phyloP scores from a whole-genome alignment of 768 basidiomycete genomes.

The Rhizopogon rudus region DNA sequence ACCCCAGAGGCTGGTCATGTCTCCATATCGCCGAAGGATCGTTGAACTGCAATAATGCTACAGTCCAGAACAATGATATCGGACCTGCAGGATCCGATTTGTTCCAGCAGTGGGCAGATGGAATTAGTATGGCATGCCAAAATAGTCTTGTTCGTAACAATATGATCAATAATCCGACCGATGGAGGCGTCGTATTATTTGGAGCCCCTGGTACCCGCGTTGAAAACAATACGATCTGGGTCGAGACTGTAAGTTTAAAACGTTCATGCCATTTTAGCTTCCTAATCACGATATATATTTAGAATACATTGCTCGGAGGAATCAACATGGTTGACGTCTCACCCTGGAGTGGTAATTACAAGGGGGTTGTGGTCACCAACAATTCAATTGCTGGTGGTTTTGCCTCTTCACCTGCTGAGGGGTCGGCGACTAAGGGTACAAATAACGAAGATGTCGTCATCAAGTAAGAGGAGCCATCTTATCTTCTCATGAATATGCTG shows the following conservation, averaged over 20 bases:
- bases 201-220: conserved; percentile 69
- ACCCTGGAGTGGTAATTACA: conserved; percentile 65
- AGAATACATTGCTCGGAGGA: conserved; percentile 70
- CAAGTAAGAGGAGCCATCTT: conserved; percentile 44
- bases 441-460: conserved; percentile 59
- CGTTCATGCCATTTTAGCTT: background rate
- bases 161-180: conserved; percentile 66
- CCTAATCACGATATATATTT: background rate
- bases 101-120: conserved; percentile 78
- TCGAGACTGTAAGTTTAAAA: conserved; percentile 47
- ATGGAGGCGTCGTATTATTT: conserved; percentile 77
- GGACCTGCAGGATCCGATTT: conserved; percentile 67
- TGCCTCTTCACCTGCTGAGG: conserved; percentile 39
- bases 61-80: conserved; percentile 78
- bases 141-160: conserved; percentile 63
- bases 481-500: background rate
- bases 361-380: conserved; percentile 57
- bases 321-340: conserved; percentile 74
- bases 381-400: conserved; percentile 70
- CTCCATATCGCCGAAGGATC: conserved; percentile 72
- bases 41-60: conserved; percentile 55
- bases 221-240: conserved; percentile 75
- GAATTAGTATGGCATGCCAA: conserved; percentile 68
- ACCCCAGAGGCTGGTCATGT: conserved; percentile 82
- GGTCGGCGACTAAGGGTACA: conserved; percentile 43